Conservation (phyloP, 805 yeast genomes). For the Cyberlindnera galapagoensis region DNA sequence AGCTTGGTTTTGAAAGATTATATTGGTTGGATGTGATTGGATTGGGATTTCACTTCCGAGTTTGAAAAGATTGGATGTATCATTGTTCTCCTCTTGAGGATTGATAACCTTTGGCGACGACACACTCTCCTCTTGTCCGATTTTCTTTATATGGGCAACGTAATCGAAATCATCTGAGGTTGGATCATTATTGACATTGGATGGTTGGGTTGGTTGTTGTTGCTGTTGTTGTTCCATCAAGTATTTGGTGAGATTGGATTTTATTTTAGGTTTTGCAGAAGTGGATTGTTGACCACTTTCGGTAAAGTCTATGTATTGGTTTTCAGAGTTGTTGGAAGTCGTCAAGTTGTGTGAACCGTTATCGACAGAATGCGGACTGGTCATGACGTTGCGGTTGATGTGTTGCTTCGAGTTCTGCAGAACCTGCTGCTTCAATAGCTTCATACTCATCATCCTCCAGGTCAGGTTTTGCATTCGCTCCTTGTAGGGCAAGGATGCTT, state of each 20-base stretch:
- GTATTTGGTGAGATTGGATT: conserved; percentile 23
- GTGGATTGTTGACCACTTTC: conserved; percentile 1
- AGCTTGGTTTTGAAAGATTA: conserved; percentile 4
- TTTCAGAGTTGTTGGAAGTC: conserved; percentile 7
- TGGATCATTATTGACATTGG: conserved; percentile 29
- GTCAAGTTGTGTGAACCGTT: conserved; percentile 1
- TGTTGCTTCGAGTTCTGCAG: too few relatives aligned
- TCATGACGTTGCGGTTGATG: too few relatives aligned
- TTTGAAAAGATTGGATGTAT: conserved; percentile 5
- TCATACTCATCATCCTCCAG: conserved; percentile 79
- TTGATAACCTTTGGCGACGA: too few relatives aligned
- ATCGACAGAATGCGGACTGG: too few relatives aligned
- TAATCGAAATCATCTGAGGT: conserved; percentile 54
- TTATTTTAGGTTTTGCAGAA: conserved; percentile 9
- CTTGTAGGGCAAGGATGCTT: conserved; percentile 65
- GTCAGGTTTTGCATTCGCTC: conserved; percentile 78
- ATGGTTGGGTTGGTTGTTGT: conserved; percentile 2
- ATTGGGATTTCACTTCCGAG: conserved; percentile 12
- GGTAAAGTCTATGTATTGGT: conserved; percentile 22
- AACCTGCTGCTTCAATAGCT: conserved; percentile 11
- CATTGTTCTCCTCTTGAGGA: neutral
- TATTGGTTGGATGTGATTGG: conserved; percentile 5
- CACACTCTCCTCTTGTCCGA: conserved; percentile 40
- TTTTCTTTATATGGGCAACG: conserved; percentile 54
- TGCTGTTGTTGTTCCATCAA: conserved; percentile 11